phyloP scores from a whole-genome alignment of 495 filamentous ascomycete species.

The Penicillium coffeae region DNA sequence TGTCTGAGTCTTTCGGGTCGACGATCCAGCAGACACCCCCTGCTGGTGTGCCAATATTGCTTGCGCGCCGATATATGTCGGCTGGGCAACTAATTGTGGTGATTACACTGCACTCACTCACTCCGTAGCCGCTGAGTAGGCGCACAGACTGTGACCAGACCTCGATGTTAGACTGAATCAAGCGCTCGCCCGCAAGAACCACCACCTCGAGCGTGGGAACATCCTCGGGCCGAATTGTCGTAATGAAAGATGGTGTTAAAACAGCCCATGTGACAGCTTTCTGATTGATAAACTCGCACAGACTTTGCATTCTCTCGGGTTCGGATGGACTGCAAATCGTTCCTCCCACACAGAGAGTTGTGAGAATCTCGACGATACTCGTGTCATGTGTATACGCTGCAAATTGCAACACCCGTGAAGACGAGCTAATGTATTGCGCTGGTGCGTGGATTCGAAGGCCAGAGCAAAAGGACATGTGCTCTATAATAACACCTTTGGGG shows the following conservation, averaged over 20 bases:
- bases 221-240: neutral
- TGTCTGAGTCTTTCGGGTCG: neutral
- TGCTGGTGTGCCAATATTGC: neutral
- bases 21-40: neutral
- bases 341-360: slow-evolving; percentile 35
- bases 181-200: neutral
- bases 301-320: neutral
- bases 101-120: neutral
- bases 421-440: slow-evolving; percentile 18
- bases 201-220: neutral
- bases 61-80: too few relatives aligned
- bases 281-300: neutral
- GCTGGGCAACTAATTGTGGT: neutral
- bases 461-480: slow-evolving; percentile 3
- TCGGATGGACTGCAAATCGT: slow-evolving; percentile 31
- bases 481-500: slow-evolving; percentile 37
- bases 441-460: neutral
- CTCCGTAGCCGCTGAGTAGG: neutral
- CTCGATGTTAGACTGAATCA: neutral
- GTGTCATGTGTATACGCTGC: slow-evolving; percentile 41
- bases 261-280: neutral
- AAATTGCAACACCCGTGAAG: slow-evolving; percentile 46
- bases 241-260: neutral
- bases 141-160: neutral
- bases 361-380: slow-evolving; percentile 36